Percentiles rank a stretch among this genome's conserved stretches.
Conservation (phyloP, 495 filamentous ascomycete species). For the Cladorrhinum samala region DNA sequence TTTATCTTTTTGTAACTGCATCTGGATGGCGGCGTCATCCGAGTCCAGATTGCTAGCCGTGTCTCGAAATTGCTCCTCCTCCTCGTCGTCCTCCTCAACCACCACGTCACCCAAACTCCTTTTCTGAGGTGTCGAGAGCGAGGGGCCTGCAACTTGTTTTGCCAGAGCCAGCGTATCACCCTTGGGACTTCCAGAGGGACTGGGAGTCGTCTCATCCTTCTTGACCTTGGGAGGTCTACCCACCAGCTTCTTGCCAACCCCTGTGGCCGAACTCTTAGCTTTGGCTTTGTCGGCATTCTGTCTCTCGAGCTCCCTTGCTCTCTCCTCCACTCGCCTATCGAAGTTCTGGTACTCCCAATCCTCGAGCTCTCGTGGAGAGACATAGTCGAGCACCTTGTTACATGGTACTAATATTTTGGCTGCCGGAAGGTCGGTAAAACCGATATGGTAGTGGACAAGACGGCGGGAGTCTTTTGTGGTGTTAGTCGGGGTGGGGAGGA, state of each 20-base stretch:
- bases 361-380: conserved; percentile 39
- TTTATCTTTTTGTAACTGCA: conserved; percentile 8
- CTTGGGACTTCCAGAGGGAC: background rate
- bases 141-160: conserved; percentile 24
- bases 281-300: conserved; percentile 5
- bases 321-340: conserved; percentile 27
- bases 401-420: conserved; percentile 33
- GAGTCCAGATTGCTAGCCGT: conserved; percentile 13
- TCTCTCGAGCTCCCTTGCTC: conserved; percentile 1
- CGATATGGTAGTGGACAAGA: conserved; percentile 36
- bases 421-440: conserved; percentile 38
- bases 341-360: conserved; percentile 35
- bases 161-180: conserved; percentile 14
- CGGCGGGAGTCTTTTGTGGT: conserved; percentile 21
- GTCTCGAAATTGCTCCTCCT: conserved; percentile 4
- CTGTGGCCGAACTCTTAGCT: background rate
- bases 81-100: background rate
- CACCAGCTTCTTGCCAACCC: background rate
- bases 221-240: conserved; percentile 11
- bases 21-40: conserved; percentile 19
- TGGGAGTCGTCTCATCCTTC: background rate
- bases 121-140: conserved; percentile 30
- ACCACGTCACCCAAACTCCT: conserved; percentile 5
- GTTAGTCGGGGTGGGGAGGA: conserved; percentile 26
- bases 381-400: conserved; percentile 37